Conservation (phyloP, 495 filamentous ascomycete genomes). For the Podospora conica region DNA sequence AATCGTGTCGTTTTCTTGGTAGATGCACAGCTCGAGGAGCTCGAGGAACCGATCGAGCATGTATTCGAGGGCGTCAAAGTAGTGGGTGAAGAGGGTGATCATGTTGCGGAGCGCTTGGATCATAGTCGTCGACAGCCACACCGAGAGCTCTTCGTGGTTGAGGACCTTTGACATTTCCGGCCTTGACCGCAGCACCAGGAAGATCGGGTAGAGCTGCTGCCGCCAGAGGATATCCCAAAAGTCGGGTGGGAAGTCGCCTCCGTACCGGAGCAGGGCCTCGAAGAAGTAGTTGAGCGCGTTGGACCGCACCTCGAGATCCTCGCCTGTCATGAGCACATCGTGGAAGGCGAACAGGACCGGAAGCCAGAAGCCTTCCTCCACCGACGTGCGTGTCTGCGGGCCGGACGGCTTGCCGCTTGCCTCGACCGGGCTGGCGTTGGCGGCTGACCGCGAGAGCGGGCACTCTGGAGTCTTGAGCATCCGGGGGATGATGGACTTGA, state of each 20-base stretch:
- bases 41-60: slow-evolving; percentile 96
- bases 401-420: slow-evolving; percentile 28
- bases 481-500: slow-evolving; percentile 83
- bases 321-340: slow-evolving; percentile 97
- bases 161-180: slow-evolving; percentile 91
- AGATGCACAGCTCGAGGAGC: slow-evolving; percentile 89
- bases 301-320: slow-evolving; percentile 94
- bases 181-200: slow-evolving; percentile 92
- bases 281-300: slow-evolving; percentile 95
- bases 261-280: slow-evolving; percentile 81
- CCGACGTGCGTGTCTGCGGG: slow-evolving; percentile 54
- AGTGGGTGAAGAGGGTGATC: slow-evolving; percentile 97
- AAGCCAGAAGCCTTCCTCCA: slow-evolving; percentile 98
- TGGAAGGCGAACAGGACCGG: slow-evolving; percentile 97
- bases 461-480: slow-evolving; percentile 97
- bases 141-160: slow-evolving; percentile 90
- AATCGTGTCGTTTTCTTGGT: slow-evolving; percentile 98
- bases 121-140: slow-evolving; percentile 99
- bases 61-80: slow-evolving; percentile 89
- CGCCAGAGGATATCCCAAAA: slow-evolving; percentile 99
- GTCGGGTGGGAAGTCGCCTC: slow-evolving; percentile 82
- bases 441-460: slow-evolving; percentile 59
- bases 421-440: slow-evolving; percentile 25
- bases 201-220: slow-evolving; percentile 94
- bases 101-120: slow-evolving; percentile 97